Conservation (phyloP, 257 asterid genomes). For the Plantago ovata region DNA sequence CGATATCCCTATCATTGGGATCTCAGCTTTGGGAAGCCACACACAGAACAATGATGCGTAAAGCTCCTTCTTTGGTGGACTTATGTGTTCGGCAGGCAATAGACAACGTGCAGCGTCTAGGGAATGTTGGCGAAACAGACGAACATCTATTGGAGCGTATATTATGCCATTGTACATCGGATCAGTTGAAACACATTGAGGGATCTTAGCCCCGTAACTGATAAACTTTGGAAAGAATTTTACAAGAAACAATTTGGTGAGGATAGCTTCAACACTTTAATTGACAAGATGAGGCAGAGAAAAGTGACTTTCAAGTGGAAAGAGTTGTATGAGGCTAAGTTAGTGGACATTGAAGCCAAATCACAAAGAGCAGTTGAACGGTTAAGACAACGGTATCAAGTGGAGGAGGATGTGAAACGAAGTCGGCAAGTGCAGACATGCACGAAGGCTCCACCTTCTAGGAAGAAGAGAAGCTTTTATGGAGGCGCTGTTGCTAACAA, state of each 20-base stretch:
- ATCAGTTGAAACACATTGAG: constrained; percentile 75
- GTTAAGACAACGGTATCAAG: constrained; percentile 49
- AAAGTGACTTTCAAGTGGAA: constrained; percentile 59
- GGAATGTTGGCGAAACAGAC: background rate
- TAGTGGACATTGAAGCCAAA: constrained; percentile 50
- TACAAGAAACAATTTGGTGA: constrained; percentile 55
- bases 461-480: constrained; percentile 60
- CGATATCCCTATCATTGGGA: no score
- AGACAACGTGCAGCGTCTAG: background rate
- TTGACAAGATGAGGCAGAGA: constrained; percentile 46
- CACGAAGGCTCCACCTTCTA: constrained; percentile 81
- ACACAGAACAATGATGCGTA: constrained; percentile 19
- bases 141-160: constrained; percentile 17
- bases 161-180: constrained; percentile 69
- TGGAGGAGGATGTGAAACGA: constrained; percentile 62
- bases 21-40: background rate
- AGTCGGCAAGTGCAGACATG: constrained; percentile 77
- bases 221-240: constrained; percentile 66
- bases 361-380: constrained; percentile 46
- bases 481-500: constrained; percentile 53
- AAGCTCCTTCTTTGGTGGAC: constrained; percentile 66
- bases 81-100: background rate
- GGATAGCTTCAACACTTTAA: constrained; percentile 32
- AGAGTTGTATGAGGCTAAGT: constrained; percentile 64
- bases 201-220: constrained; percentile 81